These are phyloP conservation scores for Hygrophorus pudorinus DNA, from an alignment of 768 basidiomycete genomes.

Conservation along the genomic window DNA sequence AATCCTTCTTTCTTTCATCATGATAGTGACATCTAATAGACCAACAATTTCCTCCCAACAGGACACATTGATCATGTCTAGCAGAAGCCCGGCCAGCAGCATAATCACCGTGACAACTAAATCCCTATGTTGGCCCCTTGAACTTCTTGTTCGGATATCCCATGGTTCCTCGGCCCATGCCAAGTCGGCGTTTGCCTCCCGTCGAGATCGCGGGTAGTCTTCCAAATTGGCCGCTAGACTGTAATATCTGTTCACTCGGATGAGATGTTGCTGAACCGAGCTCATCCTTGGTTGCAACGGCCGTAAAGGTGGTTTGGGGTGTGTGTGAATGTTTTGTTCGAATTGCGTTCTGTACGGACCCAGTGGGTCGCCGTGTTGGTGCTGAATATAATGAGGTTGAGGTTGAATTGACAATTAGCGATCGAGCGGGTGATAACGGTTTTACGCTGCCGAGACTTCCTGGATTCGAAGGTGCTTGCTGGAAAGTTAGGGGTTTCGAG, in stretches of 20 bases:
- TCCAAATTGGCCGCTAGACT: background rate
- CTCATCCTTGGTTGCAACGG: too few relatives aligned
- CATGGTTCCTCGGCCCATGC: slow-evolving; percentile 42
- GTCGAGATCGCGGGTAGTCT: background rate
- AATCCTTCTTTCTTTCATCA: slow-evolving; percentile 9
- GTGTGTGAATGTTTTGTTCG: background rate
- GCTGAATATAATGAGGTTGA: too few relatives aligned
- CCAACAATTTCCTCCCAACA: background rate
- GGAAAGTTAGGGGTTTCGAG: too few relatives aligned
- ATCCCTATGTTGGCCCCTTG: slow-evolving; percentile 37
- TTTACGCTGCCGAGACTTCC: too few relatives aligned
- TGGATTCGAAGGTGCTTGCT: too few relatives aligned
- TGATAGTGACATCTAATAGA: slow-evolving; percentile 4
- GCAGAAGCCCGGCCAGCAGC: background rate
- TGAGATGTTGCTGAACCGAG: too few relatives aligned
- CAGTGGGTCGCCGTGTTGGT: too few relatives aligned
- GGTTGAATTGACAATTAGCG: too few relatives aligned
- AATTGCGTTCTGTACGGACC: too few relatives aligned
- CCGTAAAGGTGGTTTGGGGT: too few relatives aligned
- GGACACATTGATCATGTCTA: background rate
- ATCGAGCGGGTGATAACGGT: too few relatives aligned
- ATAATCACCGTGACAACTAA: background rate
- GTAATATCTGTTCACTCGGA: too few relatives aligned
- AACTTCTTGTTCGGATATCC: slow-evolving; percentile 66
- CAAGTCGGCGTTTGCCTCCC: slow-evolving; percentile 46